Base-by-base conservation (phyloP, 495 filamentous ascomycete species). In the Penicillium chermesinum region DNA sequence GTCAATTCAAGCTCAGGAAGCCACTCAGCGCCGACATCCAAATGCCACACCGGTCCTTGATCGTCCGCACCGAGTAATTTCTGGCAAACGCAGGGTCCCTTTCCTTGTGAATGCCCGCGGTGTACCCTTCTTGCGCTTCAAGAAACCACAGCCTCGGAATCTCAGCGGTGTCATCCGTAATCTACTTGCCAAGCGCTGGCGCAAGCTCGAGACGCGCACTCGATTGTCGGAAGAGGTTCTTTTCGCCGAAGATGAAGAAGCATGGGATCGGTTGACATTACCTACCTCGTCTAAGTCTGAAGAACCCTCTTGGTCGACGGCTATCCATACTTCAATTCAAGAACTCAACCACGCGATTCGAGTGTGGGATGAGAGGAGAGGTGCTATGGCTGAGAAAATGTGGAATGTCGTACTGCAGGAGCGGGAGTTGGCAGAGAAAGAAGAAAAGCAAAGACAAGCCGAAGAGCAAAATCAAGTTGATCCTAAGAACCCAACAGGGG, bases 101-200 rank as follows among this genome's bases (percentile, higher is more conserved):
- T 64, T 63, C 0, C 61, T 89, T 1, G 77, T 79, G 52, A 72
- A 72, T 49, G 78, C 80, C 2, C 66, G 68, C 32, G 78, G 75
- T 20, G 52, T 86, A n/a, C 85, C 88, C 0, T 84, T 90, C 48
- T 63, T 93, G 36, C 80, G 86, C 18, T 61, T 87, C 41, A 76
- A 72, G 50, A 89, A 89, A 59, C 85, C 86, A 7, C 84, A 88
- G 55, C 74, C 85, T 4, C 53, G 58, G 22, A 65, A 64, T 30
- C 65, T 91, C 3, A 78, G 74, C 49, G 63, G 75, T 2, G 66
- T 85, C 0, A 61, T 93, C 10, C 62, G 72, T 7, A 64, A 76
- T 22, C 83, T 78, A 43, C 50, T 77, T 14, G 60, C 72, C 14
- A 69, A 55, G 16, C 68, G 75, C 18, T 70, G 71, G 49, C 57